phyloP scores from a whole-genome alignment of 176 grass and related monocot genomes.

The Lolium rigidum region DNA sequence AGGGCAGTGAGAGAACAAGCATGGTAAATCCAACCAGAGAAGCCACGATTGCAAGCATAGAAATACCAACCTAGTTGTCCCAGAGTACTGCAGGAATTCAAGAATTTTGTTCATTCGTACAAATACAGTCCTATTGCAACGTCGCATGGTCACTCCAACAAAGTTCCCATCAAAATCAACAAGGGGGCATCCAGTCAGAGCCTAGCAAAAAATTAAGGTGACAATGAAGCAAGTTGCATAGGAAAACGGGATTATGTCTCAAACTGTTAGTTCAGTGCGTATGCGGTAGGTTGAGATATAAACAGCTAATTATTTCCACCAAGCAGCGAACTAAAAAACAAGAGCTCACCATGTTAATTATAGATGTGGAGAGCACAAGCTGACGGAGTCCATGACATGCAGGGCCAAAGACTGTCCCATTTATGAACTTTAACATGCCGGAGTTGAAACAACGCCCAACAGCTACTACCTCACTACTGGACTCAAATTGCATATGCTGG shows the following conservation, averaged over 20 bases:
- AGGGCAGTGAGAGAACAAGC: not conserved
- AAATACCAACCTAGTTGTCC: not conserved
- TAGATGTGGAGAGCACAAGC: constrained; percentile 5
- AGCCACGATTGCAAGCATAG: not conserved
- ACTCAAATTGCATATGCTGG: not conserved
- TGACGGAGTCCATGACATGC: too few relatives aligned
- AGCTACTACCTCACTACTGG: constrained; percentile 7
- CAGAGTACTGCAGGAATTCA: not conserved
- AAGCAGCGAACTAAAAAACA: constrained; percentile 8
- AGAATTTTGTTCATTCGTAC: constrained; percentile 20
- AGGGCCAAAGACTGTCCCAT: not conserved
- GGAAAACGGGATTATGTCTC: not conserved
- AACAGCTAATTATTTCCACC: not conserved
- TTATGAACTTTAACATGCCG: not conserved
- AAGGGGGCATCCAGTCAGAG: constrained; percentile 6
- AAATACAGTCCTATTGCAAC: not conserved
- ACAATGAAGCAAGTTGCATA: not conserved
- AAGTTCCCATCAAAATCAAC: constrained; percentile 3
- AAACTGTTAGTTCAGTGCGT: not conserved
- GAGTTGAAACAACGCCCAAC: not conserved
- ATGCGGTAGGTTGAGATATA: not conserved
- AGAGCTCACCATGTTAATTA: not conserved
- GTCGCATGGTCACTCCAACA: constrained; percentile 8
- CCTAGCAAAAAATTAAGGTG: not conserved
- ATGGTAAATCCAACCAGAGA: not conserved